Evolutionary conservation across 345 rosid species (phyloP), one percentile per base, ranked within the genome.

Genomic region (Linum trigynum): DNA sequence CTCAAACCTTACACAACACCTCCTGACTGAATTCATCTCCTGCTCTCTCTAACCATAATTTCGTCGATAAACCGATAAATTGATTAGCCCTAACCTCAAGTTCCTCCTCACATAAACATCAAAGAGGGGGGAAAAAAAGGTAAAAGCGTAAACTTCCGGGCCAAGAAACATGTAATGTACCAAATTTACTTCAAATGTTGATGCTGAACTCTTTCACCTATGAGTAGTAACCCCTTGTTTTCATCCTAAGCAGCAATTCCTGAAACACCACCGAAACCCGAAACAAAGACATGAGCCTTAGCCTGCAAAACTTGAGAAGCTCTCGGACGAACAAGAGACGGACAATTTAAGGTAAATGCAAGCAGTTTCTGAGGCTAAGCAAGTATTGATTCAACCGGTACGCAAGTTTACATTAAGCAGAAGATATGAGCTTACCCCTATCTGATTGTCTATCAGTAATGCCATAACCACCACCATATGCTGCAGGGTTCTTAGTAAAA

Each of bases 371-470:
- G 45, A 41, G 45, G 32, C 32, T 23, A 23, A 4, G 9, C 45
- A 4, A 8, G 9, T 41, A 8, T 41, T 41, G 45, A 4, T 41
- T 41, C 32, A 23, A 23, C 32, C 45, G 45, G 45, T 41, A 4
- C 45, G 45, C 1, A 41, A 41, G 45, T 23, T 23, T 23, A 15
- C 14, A 9, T 12, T 9, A 15, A 5, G 11, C 3, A 15, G 14
- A 10, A 48, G 14, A 15, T 9, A 48, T 5, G 6, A 0, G 38
- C 12, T 65, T 77, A 82, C 94, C 90, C 79, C 90, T 79, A 80
- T 63, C 79, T 72, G 84, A 35, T 69, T 81, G 90, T 79, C 86
- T 82, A 78, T 72, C 76, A 59, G 78, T 57, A 75, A 81, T 81
- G 63, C 82, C 75, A 76, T 78, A 86, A 58, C 78, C 79, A 39